Conservation (phyloP, 2,329 filamentous ascomycete species). For the Cladosporium velox region DNA sequence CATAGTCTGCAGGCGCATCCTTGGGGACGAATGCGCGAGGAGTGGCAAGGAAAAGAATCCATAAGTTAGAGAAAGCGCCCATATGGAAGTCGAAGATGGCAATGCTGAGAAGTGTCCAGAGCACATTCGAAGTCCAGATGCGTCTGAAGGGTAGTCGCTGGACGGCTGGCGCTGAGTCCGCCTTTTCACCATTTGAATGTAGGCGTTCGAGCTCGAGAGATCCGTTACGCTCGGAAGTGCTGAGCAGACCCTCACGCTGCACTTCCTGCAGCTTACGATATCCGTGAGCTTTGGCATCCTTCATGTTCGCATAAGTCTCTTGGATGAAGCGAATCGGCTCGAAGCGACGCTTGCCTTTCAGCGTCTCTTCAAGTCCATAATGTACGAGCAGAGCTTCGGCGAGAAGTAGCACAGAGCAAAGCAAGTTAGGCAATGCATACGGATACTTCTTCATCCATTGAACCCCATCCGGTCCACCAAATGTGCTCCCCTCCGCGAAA, state of each 20-base stretch:
- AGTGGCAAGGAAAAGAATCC: conserved; percentile 75
- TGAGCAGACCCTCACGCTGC: conserved; percentile 37
- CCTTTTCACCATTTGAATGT: conserved; percentile 35
- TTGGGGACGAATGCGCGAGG: conserved; percentile 55
- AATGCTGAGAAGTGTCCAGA: conserved; percentile 62
- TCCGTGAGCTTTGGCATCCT: conserved; percentile 32
- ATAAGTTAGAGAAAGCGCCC: conserved; percentile 74
- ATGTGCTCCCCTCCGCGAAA: conserved; percentile 58
- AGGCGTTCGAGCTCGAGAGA: conserved; percentile 41
- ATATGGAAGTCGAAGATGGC: conserved; percentile 73
- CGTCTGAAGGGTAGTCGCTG: conserved; percentile 48
- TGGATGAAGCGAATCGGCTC: conserved; percentile 29
- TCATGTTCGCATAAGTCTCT: conserved; percentile 25
- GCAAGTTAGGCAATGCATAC: conserved; percentile 63
- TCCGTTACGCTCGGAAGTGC: conserved; percentile 29
- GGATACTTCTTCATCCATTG: conserved; percentile 64
- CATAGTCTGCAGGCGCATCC: conserved; percentile 29
- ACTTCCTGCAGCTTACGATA: conserved; percentile 31
- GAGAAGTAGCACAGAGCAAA: conserved; percentile 60
- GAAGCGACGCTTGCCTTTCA: conserved; percentile 36
- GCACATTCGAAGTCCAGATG: conserved; percentile 57
- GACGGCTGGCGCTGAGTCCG: conserved; percentile 33
- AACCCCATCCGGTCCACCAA: conserved; percentile 57
- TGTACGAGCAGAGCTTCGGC: conserved; percentile 56
- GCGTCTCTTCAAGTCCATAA: conserved; percentile 61